Conservation (phyloP, 2,329 filamentous ascomycete species). For the Lasiodiplodia sp. region DNA sequence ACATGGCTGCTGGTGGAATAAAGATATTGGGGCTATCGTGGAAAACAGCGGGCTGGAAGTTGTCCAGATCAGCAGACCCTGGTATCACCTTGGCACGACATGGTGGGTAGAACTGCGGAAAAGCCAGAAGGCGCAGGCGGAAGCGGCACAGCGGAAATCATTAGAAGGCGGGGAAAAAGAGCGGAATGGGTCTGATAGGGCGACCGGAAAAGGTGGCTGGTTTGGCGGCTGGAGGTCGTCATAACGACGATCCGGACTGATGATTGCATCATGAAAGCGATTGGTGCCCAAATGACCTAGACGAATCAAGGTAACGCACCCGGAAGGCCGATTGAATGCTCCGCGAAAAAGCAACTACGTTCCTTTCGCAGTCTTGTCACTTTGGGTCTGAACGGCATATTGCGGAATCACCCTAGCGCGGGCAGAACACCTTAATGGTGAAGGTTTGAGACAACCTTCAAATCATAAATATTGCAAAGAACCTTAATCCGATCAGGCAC, state of each 20-base stretch:
- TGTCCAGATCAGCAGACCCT: conserved; percentile 49
- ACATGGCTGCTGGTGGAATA: conserved; percentile 62
- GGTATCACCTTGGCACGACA: conserved; percentile 57
- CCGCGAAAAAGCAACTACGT: background rate
- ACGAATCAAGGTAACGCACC: background rate
- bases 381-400: background rate
- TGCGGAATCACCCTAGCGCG: background rate
- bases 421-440: conserved; percentile 17
- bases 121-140: conserved; percentile 28
- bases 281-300: background rate
- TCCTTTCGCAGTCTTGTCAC: background rate
- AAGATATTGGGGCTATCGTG: conserved; percentile 58
- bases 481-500: background rate
- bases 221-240: conserved; percentile 24
- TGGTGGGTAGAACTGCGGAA: conserved; percentile 55
- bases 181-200: background rate
- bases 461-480: background rate
- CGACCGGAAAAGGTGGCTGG: conserved; percentile 18
- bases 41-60: conserved; percentile 57
- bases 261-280: background rate
- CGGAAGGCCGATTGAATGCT: background rate
- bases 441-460: conserved; percentile 10
- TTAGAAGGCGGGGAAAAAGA: background rate
- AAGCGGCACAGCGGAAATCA: conserved; percentile 9
- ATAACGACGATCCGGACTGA: background rate